Conservation (phyloP, 805 yeast genomes). For the Sugiyamaella qingdaonensis region DNA sequence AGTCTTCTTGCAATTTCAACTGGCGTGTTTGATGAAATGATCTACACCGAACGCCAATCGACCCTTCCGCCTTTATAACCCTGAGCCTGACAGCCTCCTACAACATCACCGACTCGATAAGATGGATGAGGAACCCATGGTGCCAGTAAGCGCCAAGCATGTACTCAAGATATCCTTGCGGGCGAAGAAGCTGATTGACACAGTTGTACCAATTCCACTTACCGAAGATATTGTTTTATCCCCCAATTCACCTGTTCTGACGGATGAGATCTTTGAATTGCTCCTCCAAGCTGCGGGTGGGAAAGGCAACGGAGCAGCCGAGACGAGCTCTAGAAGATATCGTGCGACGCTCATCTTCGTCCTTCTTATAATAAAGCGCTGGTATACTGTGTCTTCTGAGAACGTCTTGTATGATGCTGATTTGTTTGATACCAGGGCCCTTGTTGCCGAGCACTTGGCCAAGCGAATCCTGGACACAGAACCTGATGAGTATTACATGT, state of each 20-base stretch:
- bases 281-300: conserved; percentile 80
- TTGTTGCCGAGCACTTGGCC: conserved; percentile 73
- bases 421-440: conserved; percentile 54
- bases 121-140: conserved; percentile 14
- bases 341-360: conserved; percentile 65
- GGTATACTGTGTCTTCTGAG: conserved; percentile 64
- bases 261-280: conserved; percentile 52
- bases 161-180: conserved; percentile 52
- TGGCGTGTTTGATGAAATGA: no score
- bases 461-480: conserved; percentile 63
- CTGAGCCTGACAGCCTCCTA: background rate
- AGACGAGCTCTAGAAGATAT: conserved; percentile 56
- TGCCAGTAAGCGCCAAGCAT: conserved; percentile 23
- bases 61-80: background rate
- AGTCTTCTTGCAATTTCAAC: no score
- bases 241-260: conserved; percentile 58
- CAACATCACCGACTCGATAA: background rate
- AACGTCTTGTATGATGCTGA: conserved; percentile 65
- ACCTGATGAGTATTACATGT: conserved; percentile 41
- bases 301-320: conserved; percentile 51
- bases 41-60: no score
- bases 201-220: conserved; percentile 63
- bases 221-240: conserved; percentile 46
- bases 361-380: conserved; percentile 66
- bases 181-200: conserved; percentile 68